A percentile compares a stretch with the other conserved stretches of the same genome.
phyloP scores from a whole-genome alignment of 139 green algal genomes.

The Gonium pectorale region DNA sequence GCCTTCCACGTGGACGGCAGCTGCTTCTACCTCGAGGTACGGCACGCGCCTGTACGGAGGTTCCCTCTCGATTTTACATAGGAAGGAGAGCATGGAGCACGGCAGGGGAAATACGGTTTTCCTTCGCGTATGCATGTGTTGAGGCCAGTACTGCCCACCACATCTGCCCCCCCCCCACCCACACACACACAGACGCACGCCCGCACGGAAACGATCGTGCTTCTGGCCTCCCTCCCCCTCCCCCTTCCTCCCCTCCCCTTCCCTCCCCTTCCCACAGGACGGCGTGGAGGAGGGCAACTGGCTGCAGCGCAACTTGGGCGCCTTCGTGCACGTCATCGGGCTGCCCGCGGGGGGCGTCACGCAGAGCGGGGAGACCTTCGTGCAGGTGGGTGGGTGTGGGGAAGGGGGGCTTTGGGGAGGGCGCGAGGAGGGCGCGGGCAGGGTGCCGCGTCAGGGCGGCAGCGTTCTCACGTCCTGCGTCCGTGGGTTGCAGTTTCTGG shows the following conservation, averaged over 20 bases:
- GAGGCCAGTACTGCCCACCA: too few species aligned
- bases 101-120: too few species aligned
- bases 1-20: slow-evolving; percentile 64
- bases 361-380: slow-evolving; percentile 47
- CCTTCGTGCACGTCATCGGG: slow-evolving; percentile 70
- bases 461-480: neutral
- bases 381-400: slow-evolving; percentile 44
- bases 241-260: neutral
- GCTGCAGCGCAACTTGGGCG: slow-evolving; percentile 70
- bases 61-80: too few species aligned
- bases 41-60: too few species aligned
- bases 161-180: too few species aligned
- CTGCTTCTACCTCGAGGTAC: slow-evolving; percentile 56
- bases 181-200: too few species aligned
- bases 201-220: too few species aligned
- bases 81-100: too few species aligned
- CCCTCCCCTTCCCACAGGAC: neutral
- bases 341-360: slow-evolving; percentile 43
- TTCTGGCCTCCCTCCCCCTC: neutral
- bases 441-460: too few species aligned
- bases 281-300: slow-evolving; percentile 68
- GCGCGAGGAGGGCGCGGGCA: too few species aligned
- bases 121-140: too few species aligned
- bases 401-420: neutral
- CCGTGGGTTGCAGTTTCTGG: neutral